Evolutionary conservation across 345 rosid genomes (phyloP).

Genomic region (Melaleuca quinquenervia): DNA sequence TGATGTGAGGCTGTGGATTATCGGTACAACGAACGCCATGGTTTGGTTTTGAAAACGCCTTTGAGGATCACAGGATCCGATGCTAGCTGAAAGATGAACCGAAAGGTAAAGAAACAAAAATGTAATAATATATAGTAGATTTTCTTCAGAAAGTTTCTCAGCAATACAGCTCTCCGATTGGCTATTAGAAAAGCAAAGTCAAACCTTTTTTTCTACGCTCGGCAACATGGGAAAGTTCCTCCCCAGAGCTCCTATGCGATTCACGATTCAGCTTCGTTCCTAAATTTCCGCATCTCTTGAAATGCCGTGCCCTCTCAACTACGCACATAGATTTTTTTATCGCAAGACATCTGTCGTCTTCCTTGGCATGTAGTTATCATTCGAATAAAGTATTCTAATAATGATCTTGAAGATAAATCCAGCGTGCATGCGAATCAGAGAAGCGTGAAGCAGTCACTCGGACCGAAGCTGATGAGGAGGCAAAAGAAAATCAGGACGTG

Average conservation of each 20-base stretch:
- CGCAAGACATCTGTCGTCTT: neutral
- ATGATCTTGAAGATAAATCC: neutral
- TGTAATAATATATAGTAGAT: neutral
- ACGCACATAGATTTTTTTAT: neutral
- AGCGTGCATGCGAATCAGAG: neutral
- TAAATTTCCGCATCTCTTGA: neutral
- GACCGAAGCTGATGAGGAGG: neutral
- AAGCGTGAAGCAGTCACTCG: neutral
- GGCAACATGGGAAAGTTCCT: neutral
- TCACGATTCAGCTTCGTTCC: neutral
- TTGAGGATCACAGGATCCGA: neutral
- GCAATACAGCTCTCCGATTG: neutral
- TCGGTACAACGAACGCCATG: neutral
- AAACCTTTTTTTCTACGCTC: neutral
- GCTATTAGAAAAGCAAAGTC: neutral
- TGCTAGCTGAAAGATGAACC: neutral
- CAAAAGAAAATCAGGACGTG: neutral
- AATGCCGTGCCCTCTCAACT: conserved; percentile 1
- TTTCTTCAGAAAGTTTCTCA: neutral
- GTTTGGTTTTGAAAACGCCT: neutral
- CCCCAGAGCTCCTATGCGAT: neutral
- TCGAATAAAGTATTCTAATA: neutral
- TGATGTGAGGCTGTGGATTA: neutral
- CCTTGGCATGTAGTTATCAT: no score
- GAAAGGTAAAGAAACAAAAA: neutral